Evolutionary conservation across 2,329 filamentous ascomycete species (phyloP), one percentile per base, ranked within the genome.

Genomic region (Ceratocystis huliohia): DNA sequence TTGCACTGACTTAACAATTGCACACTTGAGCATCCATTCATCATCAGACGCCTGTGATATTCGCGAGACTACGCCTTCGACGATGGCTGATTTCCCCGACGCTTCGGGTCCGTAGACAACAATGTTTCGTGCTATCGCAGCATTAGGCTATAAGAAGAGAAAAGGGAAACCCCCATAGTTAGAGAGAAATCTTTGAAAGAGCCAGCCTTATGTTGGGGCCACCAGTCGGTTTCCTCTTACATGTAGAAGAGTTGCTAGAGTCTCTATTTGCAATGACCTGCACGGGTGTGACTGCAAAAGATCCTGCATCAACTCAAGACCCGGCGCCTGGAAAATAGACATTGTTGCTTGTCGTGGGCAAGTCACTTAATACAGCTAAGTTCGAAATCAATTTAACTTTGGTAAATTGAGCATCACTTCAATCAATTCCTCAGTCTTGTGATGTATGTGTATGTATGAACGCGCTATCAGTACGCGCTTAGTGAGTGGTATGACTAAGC

Each of bases 21-120:
- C 64, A 15, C 57, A 37, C 22, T 56, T 33, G 22, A 68, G 13
- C 17, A 20, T 41, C 67, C 67, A 68, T 41, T 68, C 67, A 2
- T 37, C 45, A 41, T 64, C 59, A 5, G 63, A 63, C 8, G 46
- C 63, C 33, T 25, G 28, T 22, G 59, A 59, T 13, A 68, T 64
- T 22, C 46, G 45, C 33, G 45, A 41, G 25, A 63, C 15, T 7
- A 68, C 66, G 64, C 64, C 64, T 66, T 80, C 79, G 2, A 87
- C 79, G 63, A 96, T 81, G 61, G 84, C 83, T 41, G 85, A 89
- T 77, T 97, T 97, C 50, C 91, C 93, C 0, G 92, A 96, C 1
- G 91, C 88, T 72, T 92, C 86, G 37, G 91, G 84, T 63, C 94
- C 94, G 74, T 97, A 86, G 62, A 95, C 75, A 25, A 96, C 85